Percentiles rank a stretch among this genome's conserved stretches.
Conservation (phyloP, 2,329 filamentous ascomycete species). For the Stemphylium vesicarium region DNA sequence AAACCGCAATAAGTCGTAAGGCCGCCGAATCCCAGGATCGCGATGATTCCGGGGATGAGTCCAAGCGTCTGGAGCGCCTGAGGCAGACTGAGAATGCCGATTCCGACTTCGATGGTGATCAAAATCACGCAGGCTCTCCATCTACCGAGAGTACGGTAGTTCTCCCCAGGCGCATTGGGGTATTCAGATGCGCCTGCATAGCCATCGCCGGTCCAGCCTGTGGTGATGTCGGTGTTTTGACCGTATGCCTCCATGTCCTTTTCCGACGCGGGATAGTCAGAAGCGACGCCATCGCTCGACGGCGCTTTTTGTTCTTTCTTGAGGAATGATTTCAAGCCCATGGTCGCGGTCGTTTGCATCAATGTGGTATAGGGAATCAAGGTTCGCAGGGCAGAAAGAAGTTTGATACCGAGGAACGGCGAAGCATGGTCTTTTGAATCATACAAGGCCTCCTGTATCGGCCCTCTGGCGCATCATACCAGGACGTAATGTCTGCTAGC, state of each 20-base stretch:
- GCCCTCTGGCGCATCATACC: constrained; percentile 25
- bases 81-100: constrained; percentile 37
- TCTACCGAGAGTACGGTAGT: constrained; percentile 36
- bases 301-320: constrained; percentile 30
- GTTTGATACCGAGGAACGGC: constrained; percentile 14
- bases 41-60: constrained; percentile 40
- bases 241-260: constrained; percentile 29
- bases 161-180: constrained; percentile 25
- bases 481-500: constrained; percentile 32
- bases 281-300: constrained; percentile 14
- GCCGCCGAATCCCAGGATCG: constrained; percentile 34
- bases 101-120: constrained; percentile 41
- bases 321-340: constrained; percentile 34
- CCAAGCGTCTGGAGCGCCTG: constrained; percentile 38
- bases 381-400: not conserved
- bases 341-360: constrained; percentile 15
- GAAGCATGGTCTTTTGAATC: constrained; percentile 25
- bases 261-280: constrained; percentile 27
- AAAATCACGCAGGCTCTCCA: constrained; percentile 40
- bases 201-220: constrained; percentile 33
- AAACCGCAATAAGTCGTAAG: constrained; percentile 38
- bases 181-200: constrained; percentile 31
- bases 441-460: constrained; percentile 35
- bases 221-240: constrained; percentile 33
- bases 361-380: not conserved